These are phyloP conservation scores for Exophiala sp. DNA, from an alignment of 2,329 filamentous ascomycete species.

Conservation along the genomic window DNA sequence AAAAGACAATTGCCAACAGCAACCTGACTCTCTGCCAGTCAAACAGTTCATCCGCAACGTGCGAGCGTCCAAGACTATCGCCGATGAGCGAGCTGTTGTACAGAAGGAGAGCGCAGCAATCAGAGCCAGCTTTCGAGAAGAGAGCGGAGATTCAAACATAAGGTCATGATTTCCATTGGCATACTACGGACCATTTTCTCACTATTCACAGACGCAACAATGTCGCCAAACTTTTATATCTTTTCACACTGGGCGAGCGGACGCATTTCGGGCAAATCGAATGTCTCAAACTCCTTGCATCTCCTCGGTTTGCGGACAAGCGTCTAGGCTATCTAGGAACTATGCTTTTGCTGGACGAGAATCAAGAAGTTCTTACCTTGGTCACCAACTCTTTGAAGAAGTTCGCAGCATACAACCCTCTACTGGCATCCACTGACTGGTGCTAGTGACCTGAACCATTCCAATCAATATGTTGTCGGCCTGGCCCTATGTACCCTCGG, in stretches of 20 bases:
- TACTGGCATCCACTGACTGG: conserved; percentile 33
- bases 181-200: not conserved
- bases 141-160: conserved; percentile 86
- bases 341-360: conserved; percentile 93
- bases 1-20: not conserved
- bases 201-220: conserved; percentile 75
- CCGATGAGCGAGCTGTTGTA: conserved; percentile 95
- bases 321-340: conserved; percentile 92
- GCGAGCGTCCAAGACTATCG: conserved; percentile 96
- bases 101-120: conserved; percentile 99
- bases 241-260: conserved; percentile 94
- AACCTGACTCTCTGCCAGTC: conserved; percentile 55
- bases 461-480: conserved; percentile 97
- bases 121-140: conserved; percentile 93
- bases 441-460: conserved; percentile 84
- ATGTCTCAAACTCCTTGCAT: conserved; percentile 94
- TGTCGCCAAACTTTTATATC: conserved; percentile 95
- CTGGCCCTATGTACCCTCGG: conserved; percentile 93
- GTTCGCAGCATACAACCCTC: conserved; percentile 47
- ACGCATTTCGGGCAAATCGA: conserved; percentile 99
- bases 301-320: conserved; percentile 96
- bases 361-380: conserved; percentile 93
- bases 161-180: conserved; percentile 58
- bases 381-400: conserved; percentile 98
- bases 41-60: conserved; percentile 99